Base-by-base conservation (phyloP, 768 basidiomycete genomes). In the Amanita muscaria region DNA sequence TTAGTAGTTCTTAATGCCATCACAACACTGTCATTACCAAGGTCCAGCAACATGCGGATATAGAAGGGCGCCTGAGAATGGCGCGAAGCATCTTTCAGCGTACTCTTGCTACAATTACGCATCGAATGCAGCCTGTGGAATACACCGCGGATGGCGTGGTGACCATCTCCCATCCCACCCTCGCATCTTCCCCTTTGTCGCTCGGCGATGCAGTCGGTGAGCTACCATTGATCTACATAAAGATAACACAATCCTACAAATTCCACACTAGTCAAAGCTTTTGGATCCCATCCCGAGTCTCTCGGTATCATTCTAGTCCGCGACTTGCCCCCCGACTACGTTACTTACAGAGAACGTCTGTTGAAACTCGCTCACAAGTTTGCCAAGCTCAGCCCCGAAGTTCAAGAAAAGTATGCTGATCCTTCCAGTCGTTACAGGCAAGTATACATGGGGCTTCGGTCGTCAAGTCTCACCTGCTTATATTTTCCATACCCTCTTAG, bases 241-340 rank as follows among this genome's bases (percentile, higher is more conserved):
- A 12, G n/a, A 8, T 34, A 31, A 18, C 29, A 47, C 31, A 34
- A 47, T 16, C 11, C 15, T 37, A 21, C 5, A 36, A 42, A 47
- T 45, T 8, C 16, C 25, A 40, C 37, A n/a, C 41, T 39, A 88
- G 85, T 83, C 53, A 71, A 77, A 52, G 91, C 87, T 3, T 94
- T 94, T 55, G 91, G 90, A 16, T 88, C 87, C 9, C 68, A 77
- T 47, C 74, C 84, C 6, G 66, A 79, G 40, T 81, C 79, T 35
- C 67, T 93, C 40, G 91, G 91, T 1, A 82, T 96, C 50, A 72
- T 94, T 49, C 62, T 94, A 38, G 71, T 93, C 51, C 76, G 75
- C 51, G 90, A 92, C 64, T 67, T 99, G 23, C 96, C 93, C 1
- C 51, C 59, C 3, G 65, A 64, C 32, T 99, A 88, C 54, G 54